Evolutionary conservation across 1,139 yeast species (phyloP).

Genomic region (Pichia norvegensis): DNA sequence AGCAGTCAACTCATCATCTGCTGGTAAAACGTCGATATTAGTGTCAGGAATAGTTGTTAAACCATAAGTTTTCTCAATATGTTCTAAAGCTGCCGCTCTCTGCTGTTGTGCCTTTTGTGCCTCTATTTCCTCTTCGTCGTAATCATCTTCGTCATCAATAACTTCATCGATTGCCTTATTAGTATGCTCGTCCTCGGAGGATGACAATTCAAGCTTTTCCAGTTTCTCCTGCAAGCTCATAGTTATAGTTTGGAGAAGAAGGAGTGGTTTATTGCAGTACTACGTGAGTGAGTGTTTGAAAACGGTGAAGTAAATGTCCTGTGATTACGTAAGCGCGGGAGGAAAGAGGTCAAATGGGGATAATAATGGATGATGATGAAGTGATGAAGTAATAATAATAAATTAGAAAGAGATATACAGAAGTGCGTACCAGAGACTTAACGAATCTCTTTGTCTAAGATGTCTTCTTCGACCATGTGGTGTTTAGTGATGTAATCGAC

Average conservation of each 20-base stretch:
- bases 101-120: constrained; percentile 9
- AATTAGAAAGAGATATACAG: not conserved
- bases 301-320: no score
- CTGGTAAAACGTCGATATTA: constrained; percentile 35
- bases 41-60: constrained; percentile 46
- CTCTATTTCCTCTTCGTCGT: constrained; percentile 16
- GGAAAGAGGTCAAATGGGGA: no score
- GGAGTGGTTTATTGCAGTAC: no score
- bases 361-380: no score
- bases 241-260: not conserved
- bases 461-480: constrained; percentile 27
- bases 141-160: constrained; percentile 12
- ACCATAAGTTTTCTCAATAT: constrained; percentile 22
- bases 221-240: not conserved
- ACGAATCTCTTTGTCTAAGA: constrained; percentile 30
- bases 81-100: constrained; percentile 8
- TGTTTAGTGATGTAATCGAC: constrained; percentile 42
- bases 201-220: not conserved
- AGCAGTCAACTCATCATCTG: constrained; percentile 53
- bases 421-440: constrained; percentile 8
- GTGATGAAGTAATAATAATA: not conserved
- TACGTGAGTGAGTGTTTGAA: no score
- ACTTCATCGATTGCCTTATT: not conserved
- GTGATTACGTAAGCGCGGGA: no score
- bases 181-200: not conserved